Conservation (phyloP, 2,329 filamentous ascomycete species). For the Venturia nashicola region DNA sequence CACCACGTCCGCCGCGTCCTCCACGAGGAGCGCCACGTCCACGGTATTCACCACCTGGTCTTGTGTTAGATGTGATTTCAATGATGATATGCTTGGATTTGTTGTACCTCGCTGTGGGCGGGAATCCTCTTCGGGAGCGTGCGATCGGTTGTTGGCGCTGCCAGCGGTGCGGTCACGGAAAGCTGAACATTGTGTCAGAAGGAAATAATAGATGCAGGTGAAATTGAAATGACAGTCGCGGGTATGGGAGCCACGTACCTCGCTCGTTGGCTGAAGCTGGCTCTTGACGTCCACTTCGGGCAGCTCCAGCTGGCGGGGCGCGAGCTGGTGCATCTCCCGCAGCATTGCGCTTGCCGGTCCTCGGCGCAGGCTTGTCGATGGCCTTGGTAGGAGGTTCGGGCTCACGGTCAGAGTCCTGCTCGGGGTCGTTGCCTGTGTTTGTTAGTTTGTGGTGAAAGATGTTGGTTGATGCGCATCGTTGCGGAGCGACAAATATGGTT, state of each 20-base stretch:
- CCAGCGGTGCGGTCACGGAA: conserved; percentile 84
- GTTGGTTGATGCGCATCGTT: neutral
- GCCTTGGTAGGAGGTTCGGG: conserved; percentile 73
- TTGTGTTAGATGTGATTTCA: neutral
- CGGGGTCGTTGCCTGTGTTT: conserved; percentile 52
- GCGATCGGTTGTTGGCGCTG: conserved; percentile 68
- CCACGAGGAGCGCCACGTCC: conserved; percentile 33
- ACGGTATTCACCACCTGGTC: conserved; percentile 26
- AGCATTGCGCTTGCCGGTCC: conserved; percentile 78
- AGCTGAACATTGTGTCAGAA: conserved; percentile 38
- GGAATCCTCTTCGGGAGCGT: conserved; percentile 59
- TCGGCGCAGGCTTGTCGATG: conserved; percentile 69
- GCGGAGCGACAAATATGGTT: conserved; percentile 11
- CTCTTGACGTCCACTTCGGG: conserved; percentile 29
- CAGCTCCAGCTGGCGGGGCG: conserved; percentile 19
- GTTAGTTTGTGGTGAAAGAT: conserved; percentile 13
- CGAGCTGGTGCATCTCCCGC: conserved; percentile 54
- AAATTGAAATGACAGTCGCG: neutral
- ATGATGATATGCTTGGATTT: conserved; percentile 23
- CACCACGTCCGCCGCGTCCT: conserved; percentile 36
- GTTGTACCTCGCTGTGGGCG: conserved; percentile 21
- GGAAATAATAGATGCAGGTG: neutral
- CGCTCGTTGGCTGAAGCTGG: conserved; percentile 67
- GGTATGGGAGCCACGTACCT: conserved; percentile 52
- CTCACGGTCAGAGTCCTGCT: conserved; percentile 61